phyloP scores from a whole-genome alignment of 2,329 filamentous ascomycete species.

The Microdochium bolleyi region DNA sequence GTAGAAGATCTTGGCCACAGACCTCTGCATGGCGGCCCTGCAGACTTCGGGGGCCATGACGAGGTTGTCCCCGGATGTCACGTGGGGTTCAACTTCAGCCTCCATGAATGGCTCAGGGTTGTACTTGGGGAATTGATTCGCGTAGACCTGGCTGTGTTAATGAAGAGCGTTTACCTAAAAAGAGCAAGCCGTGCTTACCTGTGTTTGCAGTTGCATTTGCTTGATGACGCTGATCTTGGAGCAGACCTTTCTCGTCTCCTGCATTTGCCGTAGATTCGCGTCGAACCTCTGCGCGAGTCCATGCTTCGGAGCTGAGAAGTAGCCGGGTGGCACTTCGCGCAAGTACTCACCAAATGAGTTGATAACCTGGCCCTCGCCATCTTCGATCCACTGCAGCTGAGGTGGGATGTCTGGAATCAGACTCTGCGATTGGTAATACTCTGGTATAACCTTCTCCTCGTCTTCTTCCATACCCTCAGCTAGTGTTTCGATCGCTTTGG shows the following conservation, averaged over 20 bases:
- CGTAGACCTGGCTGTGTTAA: conserved; percentile 63
- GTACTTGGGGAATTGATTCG: conserved; percentile 97
- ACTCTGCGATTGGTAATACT: conserved; percentile 87
- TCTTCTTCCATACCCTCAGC: conserved; percentile 94
- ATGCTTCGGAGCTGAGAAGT: conserved; percentile 69
- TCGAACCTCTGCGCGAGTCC: conserved; percentile 74
- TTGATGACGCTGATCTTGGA: conserved; percentile 97
- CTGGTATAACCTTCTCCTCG: conserved; percentile 75
- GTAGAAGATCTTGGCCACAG: conserved; percentile 91
- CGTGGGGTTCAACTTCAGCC: conserved; percentile 78
- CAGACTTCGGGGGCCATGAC: conserved; percentile 80
- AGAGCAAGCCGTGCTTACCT: conserved; percentile 45
- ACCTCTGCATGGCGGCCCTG: conserved; percentile 77
- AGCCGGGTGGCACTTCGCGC: conserved; percentile 64
- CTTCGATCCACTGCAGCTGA: conserved; percentile 79
- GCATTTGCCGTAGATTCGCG: conserved; percentile 87
- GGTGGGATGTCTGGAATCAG: conserved; percentile 77
- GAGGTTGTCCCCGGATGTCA: conserved; percentile 80
- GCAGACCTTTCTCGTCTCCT: conserved; percentile 91
- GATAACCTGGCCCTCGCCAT: conserved; percentile 80
- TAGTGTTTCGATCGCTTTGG: conserved; percentile 61
- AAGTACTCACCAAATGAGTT: conserved; percentile 83
- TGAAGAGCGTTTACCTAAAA: conserved; percentile 1
- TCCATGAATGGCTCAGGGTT: conserved; percentile 85
- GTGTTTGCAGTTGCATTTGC: conserved; percentile 97